Evolutionary conservation across 2,329 filamentous ascomycete species (phyloP).

Genomic region (Thielaviopsis euricoi): DNA sequence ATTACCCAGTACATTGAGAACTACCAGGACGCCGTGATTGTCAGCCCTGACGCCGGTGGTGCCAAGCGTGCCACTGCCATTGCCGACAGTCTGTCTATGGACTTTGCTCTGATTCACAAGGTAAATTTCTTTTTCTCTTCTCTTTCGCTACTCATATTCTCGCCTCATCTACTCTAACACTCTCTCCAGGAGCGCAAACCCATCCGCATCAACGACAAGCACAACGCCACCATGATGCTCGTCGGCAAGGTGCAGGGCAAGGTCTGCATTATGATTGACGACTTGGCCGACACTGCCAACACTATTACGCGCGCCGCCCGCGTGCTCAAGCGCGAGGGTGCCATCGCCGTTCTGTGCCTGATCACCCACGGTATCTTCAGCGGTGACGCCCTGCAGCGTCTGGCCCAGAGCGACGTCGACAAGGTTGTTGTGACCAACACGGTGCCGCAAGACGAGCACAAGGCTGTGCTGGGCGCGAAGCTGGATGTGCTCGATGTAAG

Average conservation of each 20-base stretch:
- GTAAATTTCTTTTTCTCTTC: slow-evolving; percentile 30
- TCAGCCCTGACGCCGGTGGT: slow-evolving; percentile 90
- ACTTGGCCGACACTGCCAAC: slow-evolving; percentile 89
- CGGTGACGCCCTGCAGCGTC: slow-evolving; percentile 82
- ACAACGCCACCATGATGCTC: slow-evolving; percentile 91
- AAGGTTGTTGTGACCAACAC: slow-evolving; percentile 93
- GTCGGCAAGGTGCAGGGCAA: slow-evolving; percentile 72
- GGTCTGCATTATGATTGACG: slow-evolving; percentile 81
- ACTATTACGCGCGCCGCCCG: slow-evolving; percentile 94
- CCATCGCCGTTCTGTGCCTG: slow-evolving; percentile 77
- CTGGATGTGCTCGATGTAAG: slow-evolving; percentile 64
- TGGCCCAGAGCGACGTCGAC: slow-evolving; percentile 85
- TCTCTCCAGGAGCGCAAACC: slow-evolving; percentile 61
- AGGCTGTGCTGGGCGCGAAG: slow-evolving; percentile 59
- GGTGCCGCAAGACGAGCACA: slow-evolving; percentile 74
- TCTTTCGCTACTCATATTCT: no score
- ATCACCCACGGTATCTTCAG: slow-evolving; percentile 91
- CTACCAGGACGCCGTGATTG: slow-evolving; percentile 74
- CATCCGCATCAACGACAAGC: slow-evolving; percentile 71
- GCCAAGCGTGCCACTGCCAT: slow-evolving; percentile 93
- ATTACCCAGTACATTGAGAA: slow-evolving; percentile 70
- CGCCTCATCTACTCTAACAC: no score
- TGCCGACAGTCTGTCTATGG: slow-evolving; percentile 81
- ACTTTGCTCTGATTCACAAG: slow-evolving; percentile 97
- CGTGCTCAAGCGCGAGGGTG: slow-evolving; percentile 88